Base-by-base conservation (phyloP, 495 filamentous ascomycete species). In the Daldinia caldariorum region DNA sequence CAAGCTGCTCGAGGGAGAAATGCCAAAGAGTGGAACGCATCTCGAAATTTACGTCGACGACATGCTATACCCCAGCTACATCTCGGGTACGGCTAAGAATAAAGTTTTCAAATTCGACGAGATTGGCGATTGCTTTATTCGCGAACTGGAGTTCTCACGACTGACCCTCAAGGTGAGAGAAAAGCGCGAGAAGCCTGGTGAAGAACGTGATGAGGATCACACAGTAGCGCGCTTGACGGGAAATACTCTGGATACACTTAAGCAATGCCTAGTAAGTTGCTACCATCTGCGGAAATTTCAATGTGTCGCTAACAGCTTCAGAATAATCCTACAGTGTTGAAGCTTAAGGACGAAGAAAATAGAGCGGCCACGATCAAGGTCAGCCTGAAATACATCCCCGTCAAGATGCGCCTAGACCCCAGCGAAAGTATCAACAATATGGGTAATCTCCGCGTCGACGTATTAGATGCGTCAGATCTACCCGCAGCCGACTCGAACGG, bases 361-460 rank as follows among this genome's bases (percentile, higher is more conserved):
- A 88, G 89, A 61, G 77, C 90, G 26, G 94, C 89, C 83, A 94
- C 88, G 74, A 80, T 99, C 76, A 94, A 89, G 59, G 91, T 98
- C 71, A 93, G 90, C 81, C 85, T 97, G 69, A 96, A 96, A 75
- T 99, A 97, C 74, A 90, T 98, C 16, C 95, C 95, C 0, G 87
- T 97, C 54, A 87, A 90, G 79, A 99, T 99, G 95, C 85, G 86
- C 60, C 91, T 99, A 59, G 93, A 98, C 74, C 93, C 94, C 2
- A 91, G 86, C 70, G 95, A 99, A 80, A 96, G 92, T 77, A 97
- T 98, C 84, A 98, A 97, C 86, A 99, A 99, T 80, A 94, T 95
- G 89, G 95, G 95, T 61, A 92, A 87, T 57, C 87, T 99, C 34
- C 90, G 92, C 9, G 91, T 98, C 51, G 93, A 97, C 67, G 84